Evolutionary conservation across 1,284 basidiomycete species (phyloP).

Genomic region (Heterobasidion annosum): DNA sequence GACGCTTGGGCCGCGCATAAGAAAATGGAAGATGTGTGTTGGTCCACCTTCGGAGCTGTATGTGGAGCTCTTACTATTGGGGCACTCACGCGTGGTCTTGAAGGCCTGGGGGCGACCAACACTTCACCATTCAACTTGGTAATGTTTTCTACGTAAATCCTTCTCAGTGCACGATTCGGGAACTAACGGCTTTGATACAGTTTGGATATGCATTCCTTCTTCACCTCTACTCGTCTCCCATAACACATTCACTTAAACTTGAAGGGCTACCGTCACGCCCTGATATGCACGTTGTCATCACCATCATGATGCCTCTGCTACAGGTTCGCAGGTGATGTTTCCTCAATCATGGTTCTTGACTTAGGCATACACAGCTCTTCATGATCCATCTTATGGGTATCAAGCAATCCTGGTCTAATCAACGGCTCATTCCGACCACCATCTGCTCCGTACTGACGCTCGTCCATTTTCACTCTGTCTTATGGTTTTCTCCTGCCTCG

Average conservation of each 20-base stretch:
- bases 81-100: slow-evolving; percentile 55
- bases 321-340: slow-evolving; percentile 33
- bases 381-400: slow-evolving; percentile 57
- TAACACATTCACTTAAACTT: slow-evolving; percentile 38
- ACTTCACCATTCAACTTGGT: slow-evolving; percentile 62
- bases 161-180: neutral
- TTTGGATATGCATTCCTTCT: slow-evolving; percentile 68
- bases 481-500: slow-evolving; percentile 36
- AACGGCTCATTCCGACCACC: slow-evolving; percentile 58
- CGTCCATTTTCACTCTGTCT: slow-evolving; percentile 54
- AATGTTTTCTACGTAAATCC: slow-evolving; percentile 14
- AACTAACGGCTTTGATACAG: slow-evolving; percentile 22
- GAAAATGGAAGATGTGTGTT: slow-evolving; percentile 58
- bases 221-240: slow-evolving; percentile 60
- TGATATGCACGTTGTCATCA: slow-evolving; percentile 58
- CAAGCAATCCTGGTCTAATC: slow-evolving; percentile 47
- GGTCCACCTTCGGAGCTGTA: slow-evolving; percentile 60
- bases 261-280: slow-evolving; percentile 46
- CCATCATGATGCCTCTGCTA: slow-evolving; percentile 58
- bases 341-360: neutral
- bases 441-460: slow-evolving; percentile 50
- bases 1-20: slow-evolving; percentile 36
- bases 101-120: slow-evolving; percentile 42
- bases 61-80: slow-evolving; percentile 57
- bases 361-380: slow-evolving; percentile 31